Evolutionary conservation across 352 stramenopile genomes (phyloP).

Genomic region (Phytophthora sp.): DNA sequence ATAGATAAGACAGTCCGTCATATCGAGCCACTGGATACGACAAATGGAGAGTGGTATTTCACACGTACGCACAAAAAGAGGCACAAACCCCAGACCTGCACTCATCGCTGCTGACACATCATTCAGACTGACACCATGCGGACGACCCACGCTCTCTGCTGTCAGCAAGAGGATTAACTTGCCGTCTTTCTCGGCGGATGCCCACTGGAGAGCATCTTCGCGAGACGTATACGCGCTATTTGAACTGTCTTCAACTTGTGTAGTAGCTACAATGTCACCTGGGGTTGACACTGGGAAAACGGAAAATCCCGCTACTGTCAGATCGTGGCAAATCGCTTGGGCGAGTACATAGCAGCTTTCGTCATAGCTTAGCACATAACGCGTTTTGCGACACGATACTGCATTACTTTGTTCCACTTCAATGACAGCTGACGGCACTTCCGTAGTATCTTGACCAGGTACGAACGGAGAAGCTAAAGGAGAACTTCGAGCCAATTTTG

Average conservation of each 20-base stretch:
- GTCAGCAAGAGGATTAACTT: slow-evolving; percentile 78
- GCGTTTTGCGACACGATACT: slow-evolving; percentile 25
- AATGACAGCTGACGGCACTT: neutral
- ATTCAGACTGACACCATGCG: slow-evolving; percentile 70
- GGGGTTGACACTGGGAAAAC: slow-evolving; percentile 43
- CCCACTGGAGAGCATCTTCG: slow-evolving; percentile 70
- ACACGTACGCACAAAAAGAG: slow-evolving; percentile 71
- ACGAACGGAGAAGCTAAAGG: neutral
- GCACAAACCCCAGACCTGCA: slow-evolving; percentile 70
- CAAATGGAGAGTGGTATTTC: slow-evolving; percentile 85
- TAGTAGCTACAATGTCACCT: neutral
- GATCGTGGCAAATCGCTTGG: slow-evolving; percentile 57
- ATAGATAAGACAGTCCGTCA: slow-evolving; percentile 74
- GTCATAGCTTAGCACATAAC: slow-evolving; percentile 78
- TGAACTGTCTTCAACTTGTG: neutral
- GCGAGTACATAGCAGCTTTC: slow-evolving; percentile 63
- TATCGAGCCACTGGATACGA: slow-evolving; percentile 83
- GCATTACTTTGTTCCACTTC: slow-evolving; percentile 1
- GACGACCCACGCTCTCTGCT: slow-evolving; percentile 70
- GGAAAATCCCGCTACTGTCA: slow-evolving; percentile 49
- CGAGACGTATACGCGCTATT: too few relatives aligned
- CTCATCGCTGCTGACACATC: slow-evolving; percentile 79
- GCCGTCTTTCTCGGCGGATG: slow-evolving; percentile 57
- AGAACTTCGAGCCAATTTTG: neutral
- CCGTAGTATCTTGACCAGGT: neutral